phyloP scores from a whole-genome alignment of 2,329 filamentous ascomycete species.

The Bipolaris victoriae region DNA sequence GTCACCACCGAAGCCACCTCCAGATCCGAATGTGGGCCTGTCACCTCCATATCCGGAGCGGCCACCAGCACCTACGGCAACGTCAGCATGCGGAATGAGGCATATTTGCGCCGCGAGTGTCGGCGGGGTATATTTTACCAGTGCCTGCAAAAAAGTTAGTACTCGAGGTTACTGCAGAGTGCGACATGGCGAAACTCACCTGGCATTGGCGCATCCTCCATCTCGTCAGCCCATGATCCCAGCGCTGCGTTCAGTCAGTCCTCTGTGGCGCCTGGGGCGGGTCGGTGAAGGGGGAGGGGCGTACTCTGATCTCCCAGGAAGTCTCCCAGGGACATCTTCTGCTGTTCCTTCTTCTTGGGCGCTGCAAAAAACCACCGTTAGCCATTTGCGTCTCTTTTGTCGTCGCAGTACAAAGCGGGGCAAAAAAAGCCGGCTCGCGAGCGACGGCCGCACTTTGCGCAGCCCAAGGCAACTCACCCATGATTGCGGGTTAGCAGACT shows the following conservation, averaged over 20 bases:
- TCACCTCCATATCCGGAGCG: constrained; percentile 56
- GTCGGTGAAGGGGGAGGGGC: constrained; percentile 47
- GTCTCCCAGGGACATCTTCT: constrained; percentile 97
- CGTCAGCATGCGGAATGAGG: constrained; percentile 26
- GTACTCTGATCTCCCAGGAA: constrained; percentile 92
- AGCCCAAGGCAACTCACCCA: constrained; percentile 53
- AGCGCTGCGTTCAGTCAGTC: constrained; percentile 60
- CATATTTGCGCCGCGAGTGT: constrained; percentile 2
- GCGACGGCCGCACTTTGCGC: constrained; percentile 32
- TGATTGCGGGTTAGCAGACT: constrained; percentile 62
- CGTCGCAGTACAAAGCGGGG: constrained; percentile 30
- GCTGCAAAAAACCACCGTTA: constrained; percentile 63
- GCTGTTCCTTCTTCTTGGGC: constrained; percentile 89
- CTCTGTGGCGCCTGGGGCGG: constrained; percentile 21
- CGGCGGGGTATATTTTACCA: constrained; percentile 33
- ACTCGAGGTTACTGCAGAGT: neutral
- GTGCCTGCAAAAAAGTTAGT: constrained; percentile 38
- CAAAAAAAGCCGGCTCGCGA: constrained; percentile 32
- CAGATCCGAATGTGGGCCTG: constrained; percentile 55
- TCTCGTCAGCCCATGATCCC: constrained; percentile 98
- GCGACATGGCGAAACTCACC: constrained; percentile 61
- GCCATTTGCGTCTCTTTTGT: constrained; percentile 36
- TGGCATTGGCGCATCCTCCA: constrained; percentile 81
- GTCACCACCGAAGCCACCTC: constrained; percentile 46
- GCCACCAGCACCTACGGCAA: constrained; percentile 46